These are phyloP conservation scores for Wickerhamomyces pijperi DNA, from an alignment of 805 yeast genomes.

Conservation along the genomic window DNA sequence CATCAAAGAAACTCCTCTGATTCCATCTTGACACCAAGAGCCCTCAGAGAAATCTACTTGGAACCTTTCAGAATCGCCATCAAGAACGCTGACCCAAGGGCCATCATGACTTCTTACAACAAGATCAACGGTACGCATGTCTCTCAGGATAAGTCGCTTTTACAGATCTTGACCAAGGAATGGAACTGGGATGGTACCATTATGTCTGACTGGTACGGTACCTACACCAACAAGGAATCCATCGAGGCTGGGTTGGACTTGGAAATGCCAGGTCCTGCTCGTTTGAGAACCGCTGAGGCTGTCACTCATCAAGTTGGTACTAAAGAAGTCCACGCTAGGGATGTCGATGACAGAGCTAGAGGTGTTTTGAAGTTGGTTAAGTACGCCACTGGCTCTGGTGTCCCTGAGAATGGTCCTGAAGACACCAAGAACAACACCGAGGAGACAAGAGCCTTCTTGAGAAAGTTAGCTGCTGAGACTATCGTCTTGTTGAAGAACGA, in stretches of 20 bases:
- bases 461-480: conserved; percentile 37
- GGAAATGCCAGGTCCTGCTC: conserved; percentile 59
- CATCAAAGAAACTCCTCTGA: conserved; percentile 39
- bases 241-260: conserved; percentile 47
- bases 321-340: conserved; percentile 27
- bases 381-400: conserved; percentile 29
- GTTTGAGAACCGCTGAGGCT: conserved; percentile 27
- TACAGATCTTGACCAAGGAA: conserved; percentile 40
- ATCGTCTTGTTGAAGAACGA: conserved; percentile 51
- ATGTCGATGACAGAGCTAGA: conserved; percentile 38
- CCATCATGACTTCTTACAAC: conserved; percentile 55
- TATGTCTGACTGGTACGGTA: conserved; percentile 60
- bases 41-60: conserved; percentile 53
- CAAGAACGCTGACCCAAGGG: conserved; percentile 37
- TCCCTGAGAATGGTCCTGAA: conserved; percentile 16
- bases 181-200: conserved; percentile 46
- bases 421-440: conserved; percentile 30
- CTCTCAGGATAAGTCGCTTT: conserved; percentile 31
- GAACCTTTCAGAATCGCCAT: conserved; percentile 54
- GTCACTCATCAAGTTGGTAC: conserved; percentile 31
- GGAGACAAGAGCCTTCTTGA: conserved; percentile 31
- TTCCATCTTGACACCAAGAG: conserved; percentile 43
- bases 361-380: conserved; percentile 38
- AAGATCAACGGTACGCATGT: conserved; percentile 52
- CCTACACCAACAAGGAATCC: conserved; percentile 34